Evolutionary conservation across 345 rosid genomes (phyloP).

Genomic region (Chamaenerion angustifolium): DNA sequence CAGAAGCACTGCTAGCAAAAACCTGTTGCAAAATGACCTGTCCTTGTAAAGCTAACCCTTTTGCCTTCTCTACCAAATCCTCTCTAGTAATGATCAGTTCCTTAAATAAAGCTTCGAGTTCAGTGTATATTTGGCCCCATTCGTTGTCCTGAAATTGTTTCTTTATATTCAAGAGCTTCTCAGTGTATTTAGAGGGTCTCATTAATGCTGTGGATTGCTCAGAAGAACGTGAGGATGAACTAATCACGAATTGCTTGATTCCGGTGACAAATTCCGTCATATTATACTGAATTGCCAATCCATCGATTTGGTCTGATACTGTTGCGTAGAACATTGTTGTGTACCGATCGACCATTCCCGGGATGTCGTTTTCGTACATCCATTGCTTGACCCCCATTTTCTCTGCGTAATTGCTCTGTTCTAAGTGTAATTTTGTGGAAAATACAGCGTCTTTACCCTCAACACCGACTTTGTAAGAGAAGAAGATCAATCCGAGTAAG

Average conservation of each 20-base stretch:
- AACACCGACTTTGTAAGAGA: slow-evolving; percentile 82
- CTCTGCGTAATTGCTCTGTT: slow-evolving; percentile 80
- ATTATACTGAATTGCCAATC: slow-evolving; percentile 16
- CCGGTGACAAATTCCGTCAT: slow-evolving; percentile 88
- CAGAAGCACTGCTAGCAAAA: slow-evolving; percentile 58
- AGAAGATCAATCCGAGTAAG: slow-evolving; percentile 53
- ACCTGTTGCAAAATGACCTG: slow-evolving; percentile 60
- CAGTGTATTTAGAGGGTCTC: slow-evolving; percentile 51
- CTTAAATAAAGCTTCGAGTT: slow-evolving; percentile 53
- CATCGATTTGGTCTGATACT: slow-evolving; percentile 2
- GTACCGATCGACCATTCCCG: slow-evolving; percentile 76
- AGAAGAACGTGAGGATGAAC: slow-evolving; percentile 32
- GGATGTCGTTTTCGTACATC: slow-evolving; percentile 94
- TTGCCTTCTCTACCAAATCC: slow-evolving; percentile 77
- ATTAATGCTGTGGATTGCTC: slow-evolving; percentile 35
- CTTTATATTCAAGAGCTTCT: slow-evolving; percentile 60
- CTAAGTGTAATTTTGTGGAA: slow-evolving; percentile 68
- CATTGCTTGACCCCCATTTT: slow-evolving; percentile 67
- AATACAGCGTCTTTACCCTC: slow-evolving; percentile 86
- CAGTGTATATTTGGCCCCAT: slow-evolving; percentile 72
- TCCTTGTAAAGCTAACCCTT: slow-evolving; percentile 67
- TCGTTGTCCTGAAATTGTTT: slow-evolving; percentile 34
- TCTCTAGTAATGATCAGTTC: slow-evolving; percentile 68
- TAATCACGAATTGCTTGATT: slow-evolving; percentile 68
- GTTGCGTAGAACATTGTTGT: slow-evolving; percentile 37